Percentiles rank a stretch among this genome's conserved stretches.
Conservation (phyloP, 805 yeast genomes). For the Yarrowia phangngaensis region DNA sequence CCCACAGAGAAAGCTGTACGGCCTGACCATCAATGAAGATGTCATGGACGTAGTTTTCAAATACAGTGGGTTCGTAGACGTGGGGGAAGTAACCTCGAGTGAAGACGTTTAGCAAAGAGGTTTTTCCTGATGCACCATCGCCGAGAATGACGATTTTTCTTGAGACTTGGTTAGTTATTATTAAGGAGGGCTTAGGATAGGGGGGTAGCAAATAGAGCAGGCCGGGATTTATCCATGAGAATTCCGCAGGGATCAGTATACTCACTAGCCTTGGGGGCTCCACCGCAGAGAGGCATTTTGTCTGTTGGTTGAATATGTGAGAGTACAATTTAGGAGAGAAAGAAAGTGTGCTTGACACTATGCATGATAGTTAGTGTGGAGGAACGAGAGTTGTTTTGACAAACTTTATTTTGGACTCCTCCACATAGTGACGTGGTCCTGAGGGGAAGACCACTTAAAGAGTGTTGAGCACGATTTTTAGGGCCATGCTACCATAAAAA, state of each 20-base stretch:
- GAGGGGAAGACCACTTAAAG: no score
- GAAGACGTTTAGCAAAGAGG: constrained; percentile 89
- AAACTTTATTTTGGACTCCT: constrained; percentile 13
- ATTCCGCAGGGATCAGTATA: constrained; percentile 22
- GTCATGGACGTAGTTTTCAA: constrained; percentile 95
- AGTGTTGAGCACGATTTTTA: no score
- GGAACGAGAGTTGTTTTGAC: constrained; percentile 19
- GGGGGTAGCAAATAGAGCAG: not conserved
- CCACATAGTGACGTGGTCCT: no score
- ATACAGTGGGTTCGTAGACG: constrained; percentile 96
- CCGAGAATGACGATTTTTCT: constrained; percentile 93
- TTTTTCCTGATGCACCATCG: constrained; percentile 98
- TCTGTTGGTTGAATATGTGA: constrained; percentile 11
- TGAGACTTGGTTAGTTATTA: constrained; percentile 50
- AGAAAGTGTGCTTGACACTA: constrained; percentile 11
- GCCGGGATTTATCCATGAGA: not conserved
- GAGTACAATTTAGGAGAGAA: not conserved
- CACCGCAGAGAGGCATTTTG: constrained; percentile 43
- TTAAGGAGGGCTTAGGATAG: not conserved
- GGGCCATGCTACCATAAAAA: no score
- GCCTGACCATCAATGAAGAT: constrained; percentile 93
- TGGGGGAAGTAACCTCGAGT: constrained; percentile 98
- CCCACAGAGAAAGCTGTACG: constrained; percentile 92
- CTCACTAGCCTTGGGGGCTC: constrained; percentile 43
- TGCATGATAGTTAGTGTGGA: constrained; percentile 10